A percentile compares a stretch with the other conserved stretches of the same genome.
Conservation (phyloP, 805 yeast genomes). For the Metschnikowia kunwiensis region DNA sequence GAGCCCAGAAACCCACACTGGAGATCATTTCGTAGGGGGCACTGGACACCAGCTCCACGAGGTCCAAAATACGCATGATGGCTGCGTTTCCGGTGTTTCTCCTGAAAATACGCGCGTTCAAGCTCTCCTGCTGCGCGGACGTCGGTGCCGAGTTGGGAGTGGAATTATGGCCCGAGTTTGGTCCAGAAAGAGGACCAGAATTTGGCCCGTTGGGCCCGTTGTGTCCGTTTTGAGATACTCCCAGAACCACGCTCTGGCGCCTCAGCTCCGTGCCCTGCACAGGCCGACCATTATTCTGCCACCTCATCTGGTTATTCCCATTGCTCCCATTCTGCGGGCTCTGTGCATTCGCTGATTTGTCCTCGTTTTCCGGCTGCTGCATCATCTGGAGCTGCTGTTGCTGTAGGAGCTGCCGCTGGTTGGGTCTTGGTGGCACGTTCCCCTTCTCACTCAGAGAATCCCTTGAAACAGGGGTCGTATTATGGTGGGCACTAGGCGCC, state of each 20-base stretch:
- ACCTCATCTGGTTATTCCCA: too few species aligned
- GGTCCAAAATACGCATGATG: slow-evolving; percentile 37
- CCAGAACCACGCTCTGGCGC: too few species aligned
- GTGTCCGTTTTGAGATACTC: too few species aligned
- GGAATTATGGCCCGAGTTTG: too few species aligned
- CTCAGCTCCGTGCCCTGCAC: too few species aligned
- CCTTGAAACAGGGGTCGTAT: slow-evolving; percentile 10
- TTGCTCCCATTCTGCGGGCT: not conserved
- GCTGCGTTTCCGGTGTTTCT: slow-evolving; percentile 44
- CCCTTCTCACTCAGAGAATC: not conserved
- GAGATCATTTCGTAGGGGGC: slow-evolving; percentile 30
- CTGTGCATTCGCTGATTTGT: too few species aligned
- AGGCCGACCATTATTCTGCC: too few species aligned
- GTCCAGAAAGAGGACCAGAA: too few species aligned
- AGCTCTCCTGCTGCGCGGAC: slow-evolving; percentile 7
- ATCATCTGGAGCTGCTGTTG: slow-evolving; percentile 22
- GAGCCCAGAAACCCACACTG: slow-evolving; percentile 36
- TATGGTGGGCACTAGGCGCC: slow-evolving; percentile 10
- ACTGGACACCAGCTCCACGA: slow-evolving; percentile 37
- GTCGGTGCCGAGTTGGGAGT: not conserved
- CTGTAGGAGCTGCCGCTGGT: slow-evolving; percentile 15
- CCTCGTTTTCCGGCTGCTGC: slow-evolving; percentile 24
- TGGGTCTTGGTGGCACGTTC: not conserved
- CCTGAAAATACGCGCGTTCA: slow-evolving; percentile 32
- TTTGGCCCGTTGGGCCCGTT: not conserved